Percentiles rank a stretch among this genome's conserved stretches.
Conservation (phyloP, 1,284 basidiomycete genomes). For the Cryptococcus wingfieldii region DNA sequence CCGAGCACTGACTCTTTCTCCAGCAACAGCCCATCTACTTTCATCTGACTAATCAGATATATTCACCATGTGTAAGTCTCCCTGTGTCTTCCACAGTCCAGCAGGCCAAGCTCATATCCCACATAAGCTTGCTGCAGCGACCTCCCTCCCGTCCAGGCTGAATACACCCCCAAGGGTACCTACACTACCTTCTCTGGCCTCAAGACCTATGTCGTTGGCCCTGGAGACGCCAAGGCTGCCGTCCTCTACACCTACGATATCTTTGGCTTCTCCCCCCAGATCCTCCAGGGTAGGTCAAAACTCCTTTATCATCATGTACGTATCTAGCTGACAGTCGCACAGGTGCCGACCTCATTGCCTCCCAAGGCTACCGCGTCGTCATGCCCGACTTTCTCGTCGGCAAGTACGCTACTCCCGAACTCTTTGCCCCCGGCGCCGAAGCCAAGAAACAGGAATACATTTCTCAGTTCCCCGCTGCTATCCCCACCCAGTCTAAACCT, state of each 20-base stretch:
- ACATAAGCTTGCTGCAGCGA: conserved; percentile 50
- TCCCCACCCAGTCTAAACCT: conserved; percentile 31
- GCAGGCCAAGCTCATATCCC: neutral
- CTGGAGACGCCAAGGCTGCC: conserved; percentile 34
- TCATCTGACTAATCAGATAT: no score
- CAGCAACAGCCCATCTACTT: no score
- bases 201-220: conserved; percentile 45
- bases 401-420: conserved; percentile 40
- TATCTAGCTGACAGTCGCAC: neutral
- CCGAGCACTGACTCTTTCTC: no score
- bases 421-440: conserved; percentile 37
- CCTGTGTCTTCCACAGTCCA: neutral
- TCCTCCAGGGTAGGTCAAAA: conserved; percentile 47
- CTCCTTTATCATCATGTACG: neutral
- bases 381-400: conserved; percentile 52
- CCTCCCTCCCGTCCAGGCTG: conserved; percentile 51
- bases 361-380: conserved; percentile 46
- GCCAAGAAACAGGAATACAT: conserved; percentile 35
- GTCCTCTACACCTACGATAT: conserved; percentile 46
- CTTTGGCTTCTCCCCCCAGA: conserved; percentile 52
- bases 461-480: conserved; percentile 31
- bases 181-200: conserved; percentile 44
- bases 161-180: conserved; percentile 52
- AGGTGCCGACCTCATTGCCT: conserved; percentile 48
- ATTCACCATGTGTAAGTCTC: no score